Evolutionary conservation across 1,139 yeast genomes (phyloP), one percentile per base, ranked within the genome.

Genomic region (Arxiozyma slooffiae): DNA sequence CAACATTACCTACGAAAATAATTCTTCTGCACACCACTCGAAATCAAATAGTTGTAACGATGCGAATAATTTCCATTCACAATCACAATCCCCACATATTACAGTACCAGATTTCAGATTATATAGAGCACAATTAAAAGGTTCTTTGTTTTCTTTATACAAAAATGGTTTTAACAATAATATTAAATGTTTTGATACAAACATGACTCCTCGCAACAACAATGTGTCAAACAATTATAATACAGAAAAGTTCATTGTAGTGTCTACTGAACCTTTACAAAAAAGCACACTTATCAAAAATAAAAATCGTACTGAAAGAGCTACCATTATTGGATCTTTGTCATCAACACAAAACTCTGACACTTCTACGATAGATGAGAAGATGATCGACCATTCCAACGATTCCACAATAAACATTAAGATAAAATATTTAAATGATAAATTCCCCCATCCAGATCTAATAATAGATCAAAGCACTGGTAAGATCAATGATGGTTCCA

Each of bases 401-500:
- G 36, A 30, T 6, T 11, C 36, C 7, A 30, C 36, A 30, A 30
- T n/a, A 14, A 30, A 30, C 14, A 17, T 18, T 16, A 45, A 26
- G 14, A 18, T 68, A 40, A 61, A 59, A 45, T 73, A 74, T 53
- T 48, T 64, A 36, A 73, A 80, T 7, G 69, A 70, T 20, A 62
- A 69, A 4, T 75, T 74, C 52, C 82, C 83, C 2, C 96, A 88
- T 63, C 96, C 96, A 1, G 81, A 80, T 43, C 69, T 88, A 41
- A 72, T 71, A 39, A 69, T 80, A 54, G 87, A 83, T 60, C 69
- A 71, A 38, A 68, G 71, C 2, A 41, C 37, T 7, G 76, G 74
- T 50, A 52, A 75, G 52, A 71, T 77, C 48, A 57, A 73, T 11
- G 71, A 73, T 26, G 85, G 85, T 17, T 64, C 87, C 1, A 64